phyloP scores from a whole-genome alignment of 176 grass and related monocot genomes.

The Paspalum vaginatum region DNA sequence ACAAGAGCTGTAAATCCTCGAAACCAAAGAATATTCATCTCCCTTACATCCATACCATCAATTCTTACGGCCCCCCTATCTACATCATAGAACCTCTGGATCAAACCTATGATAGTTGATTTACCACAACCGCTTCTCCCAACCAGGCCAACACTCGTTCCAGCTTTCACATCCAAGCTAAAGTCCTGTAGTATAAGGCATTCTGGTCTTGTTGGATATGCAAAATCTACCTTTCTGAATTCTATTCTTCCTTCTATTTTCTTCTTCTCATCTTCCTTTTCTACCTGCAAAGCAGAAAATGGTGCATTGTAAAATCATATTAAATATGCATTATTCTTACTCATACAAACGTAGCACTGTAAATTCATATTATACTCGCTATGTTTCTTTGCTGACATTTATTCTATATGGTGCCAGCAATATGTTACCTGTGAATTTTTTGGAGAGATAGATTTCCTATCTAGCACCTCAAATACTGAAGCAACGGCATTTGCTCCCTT shows the following conservation, averaged over 20 bases:
- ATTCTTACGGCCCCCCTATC: slow-evolving; percentile 79
- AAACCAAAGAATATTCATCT: slow-evolving; percentile 84
- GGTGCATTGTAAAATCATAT: neutral
- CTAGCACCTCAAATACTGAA: slow-evolving; percentile 95
- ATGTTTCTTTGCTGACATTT: slow-evolving; percentile 1
- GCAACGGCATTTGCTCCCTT: slow-evolving; percentile 95
- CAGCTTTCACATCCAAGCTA: slow-evolving; percentile 91
- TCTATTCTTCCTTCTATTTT: slow-evolving; percentile 91
- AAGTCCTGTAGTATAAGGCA: slow-evolving; percentile 92
- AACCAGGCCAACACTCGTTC: slow-evolving; percentile 85
- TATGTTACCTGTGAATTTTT: slow-evolving; percentile 58
- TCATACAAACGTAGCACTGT: slow-evolving; percentile 8
- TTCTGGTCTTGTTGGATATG: slow-evolving; percentile 82
- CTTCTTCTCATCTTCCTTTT: slow-evolving; percentile 56
- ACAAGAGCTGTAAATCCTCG: slow-evolving; percentile 91
- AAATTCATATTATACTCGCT: slow-evolving; percentile 21
- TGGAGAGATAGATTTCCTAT: slow-evolving; percentile 80
- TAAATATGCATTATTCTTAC: slow-evolving; percentile 27
- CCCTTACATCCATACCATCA: slow-evolving; percentile 78
- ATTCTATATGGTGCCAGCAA: slow-evolving; percentile 14
- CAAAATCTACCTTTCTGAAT: slow-evolving; percentile 88
- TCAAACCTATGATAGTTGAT: slow-evolving; percentile 91
- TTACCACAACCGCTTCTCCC: slow-evolving; percentile 96
- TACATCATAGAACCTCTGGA: slow-evolving; percentile 97
- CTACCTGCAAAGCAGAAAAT: slow-evolving; percentile 54